Evolutionary conservation across 345 rosid genomes (phyloP).

Genomic region (Balakata baccata): DNA sequence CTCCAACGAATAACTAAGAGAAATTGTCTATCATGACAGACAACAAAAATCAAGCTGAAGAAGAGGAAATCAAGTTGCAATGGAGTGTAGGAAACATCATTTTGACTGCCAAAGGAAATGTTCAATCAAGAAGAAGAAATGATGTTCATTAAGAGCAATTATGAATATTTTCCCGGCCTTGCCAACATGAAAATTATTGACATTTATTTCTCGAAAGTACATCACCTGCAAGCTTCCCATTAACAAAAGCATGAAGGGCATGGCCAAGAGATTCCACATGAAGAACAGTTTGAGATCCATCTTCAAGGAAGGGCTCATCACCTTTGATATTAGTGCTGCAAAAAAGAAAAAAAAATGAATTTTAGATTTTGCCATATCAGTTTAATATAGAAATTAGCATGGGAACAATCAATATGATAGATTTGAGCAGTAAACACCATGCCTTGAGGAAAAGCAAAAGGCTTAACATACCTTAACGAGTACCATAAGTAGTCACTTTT

Average conservation of each 20-base stretch:
- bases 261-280: constrained; percentile 86
- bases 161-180: not conserved
- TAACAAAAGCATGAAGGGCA: constrained; percentile 70
- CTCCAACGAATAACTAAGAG: constrained; percentile 1
- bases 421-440: not conserved
- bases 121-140: too few species aligned
- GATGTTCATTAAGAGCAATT: too few species aligned
- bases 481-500: constrained; percentile 91
- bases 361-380: constrained; percentile 1
- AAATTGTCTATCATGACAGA: not conserved
- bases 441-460: not conserved
- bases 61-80: not conserved
- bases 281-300: constrained; percentile 69
- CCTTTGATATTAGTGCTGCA: constrained; percentile 50
- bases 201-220: not conserved
- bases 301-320: constrained; percentile 52
- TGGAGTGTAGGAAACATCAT: not conserved
- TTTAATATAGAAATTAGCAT: too few species aligned
- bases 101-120: too few species aligned
- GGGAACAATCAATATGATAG: not conserved
- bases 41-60: not conserved
- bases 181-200: not conserved
- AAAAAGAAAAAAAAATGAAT: not conserved
- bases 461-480: constrained; percentile 57
- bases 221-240: constrained; percentile 75